Base-by-base conservation (phyloP, 1,139 yeast species). In the Barnettozyma hawaiiensis region DNA sequence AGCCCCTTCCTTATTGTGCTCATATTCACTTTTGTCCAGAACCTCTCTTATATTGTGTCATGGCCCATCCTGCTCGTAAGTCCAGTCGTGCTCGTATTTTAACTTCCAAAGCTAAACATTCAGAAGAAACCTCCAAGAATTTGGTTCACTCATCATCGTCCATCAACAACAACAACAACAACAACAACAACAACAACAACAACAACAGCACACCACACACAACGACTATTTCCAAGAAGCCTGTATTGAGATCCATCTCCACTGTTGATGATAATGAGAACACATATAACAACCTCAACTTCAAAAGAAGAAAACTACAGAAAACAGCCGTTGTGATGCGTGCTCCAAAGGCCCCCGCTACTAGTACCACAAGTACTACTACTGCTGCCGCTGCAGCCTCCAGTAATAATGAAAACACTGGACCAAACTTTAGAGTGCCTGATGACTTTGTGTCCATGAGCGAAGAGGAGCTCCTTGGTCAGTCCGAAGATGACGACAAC, bases 101-200 rank as follows among this genome's bases (percentile, higher is more conserved):
- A 19, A 48, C 58, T 38, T 43, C 54, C 45, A 55, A 55, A 51
- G 59, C 59, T 53, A 55, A 55, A 52, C 59, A 54, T 47, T 36
- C 42, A 37, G 40, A 48, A 54, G 54, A 49, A 39, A 16, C 39
- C 29, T 16, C 28, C 29, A 40, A 8, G 12, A 26, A 22, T 32
- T 32, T 32, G 35, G 24, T 14, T 3, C 8, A 19, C 21, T 18
- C 35, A 20, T 19, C 24, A n/a, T n/a, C n/a, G n/a, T n/a, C n/a
- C 16, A 20, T 20, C 9, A 12, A 7, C 24, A 31, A 18, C 33
- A 18, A 11, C 35, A 32, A 5, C 26, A 21, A 19, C 26, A 21
- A 19, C 35, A 32, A n/a, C 16, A 20, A n/a, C 9, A 12, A 7
- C 24, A 31, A 18, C 33, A 18, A 11, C 35, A 32, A 5, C 26